Conservation (phyloP, 2,329 filamentous ascomycete species). For the Byssothecium circinans region DNA sequence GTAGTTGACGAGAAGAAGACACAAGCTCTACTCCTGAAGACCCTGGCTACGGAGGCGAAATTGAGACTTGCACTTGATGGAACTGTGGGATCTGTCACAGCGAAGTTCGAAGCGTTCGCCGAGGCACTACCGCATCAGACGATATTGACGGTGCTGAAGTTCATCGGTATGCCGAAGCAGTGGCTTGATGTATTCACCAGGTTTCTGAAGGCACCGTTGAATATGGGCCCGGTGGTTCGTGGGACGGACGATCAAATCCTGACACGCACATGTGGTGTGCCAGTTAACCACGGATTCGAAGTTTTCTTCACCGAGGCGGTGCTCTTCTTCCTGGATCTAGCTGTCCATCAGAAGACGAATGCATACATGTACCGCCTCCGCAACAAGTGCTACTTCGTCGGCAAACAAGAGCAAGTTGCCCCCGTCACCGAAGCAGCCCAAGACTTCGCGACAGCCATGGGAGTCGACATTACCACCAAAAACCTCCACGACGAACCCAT, state of each 20-base stretch:
- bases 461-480: constrained; percentile 12
- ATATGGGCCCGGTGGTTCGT: constrained; percentile 24
- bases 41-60: constrained; percentile 25
- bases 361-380: constrained; percentile 26
- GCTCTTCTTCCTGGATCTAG: constrained; percentile 33
- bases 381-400: constrained; percentile 28
- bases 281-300: constrained; percentile 24
- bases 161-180: constrained; percentile 58
- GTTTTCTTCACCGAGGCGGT: constrained; percentile 30
- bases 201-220: constrained; percentile 44
- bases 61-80: constrained; percentile 24
- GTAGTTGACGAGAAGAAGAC: constrained; percentile 10
- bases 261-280: constrained; percentile 22
- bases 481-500: constrained; percentile 9
- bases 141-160: constrained; percentile 59
- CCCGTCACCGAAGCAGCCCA: constrained; percentile 7
- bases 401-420: constrained; percentile 15
- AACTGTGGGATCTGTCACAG: constrained; percentile 8
- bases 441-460: constrained; percentile 21
- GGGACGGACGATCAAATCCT: constrained; percentile 21
- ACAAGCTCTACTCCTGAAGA: constrained; percentile 28
- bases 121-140: constrained; percentile 62
- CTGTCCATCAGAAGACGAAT: constrained; percentile 19
- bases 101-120: constrained; percentile 54
- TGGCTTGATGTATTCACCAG: constrained; percentile 63